These are phyloP conservation scores for Zygoascus meyerae DNA, from an alignment of 1,139 yeast genomes.

Conservation along the genomic window DNA sequence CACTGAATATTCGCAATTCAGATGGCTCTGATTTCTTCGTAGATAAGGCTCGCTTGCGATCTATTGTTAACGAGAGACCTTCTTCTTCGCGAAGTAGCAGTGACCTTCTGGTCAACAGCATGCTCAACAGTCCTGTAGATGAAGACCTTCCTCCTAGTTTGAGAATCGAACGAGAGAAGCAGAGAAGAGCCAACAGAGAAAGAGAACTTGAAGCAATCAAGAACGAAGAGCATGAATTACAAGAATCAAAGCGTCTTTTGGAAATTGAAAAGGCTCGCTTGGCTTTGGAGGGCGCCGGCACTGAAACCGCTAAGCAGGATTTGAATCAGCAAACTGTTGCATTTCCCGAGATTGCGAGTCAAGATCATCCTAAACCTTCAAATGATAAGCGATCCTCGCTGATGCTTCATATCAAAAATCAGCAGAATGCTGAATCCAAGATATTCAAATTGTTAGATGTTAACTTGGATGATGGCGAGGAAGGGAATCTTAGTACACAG, in stretches of 20 bases:
- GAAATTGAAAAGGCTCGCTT: constrained; percentile 3
- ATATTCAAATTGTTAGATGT: constrained; percentile 9
- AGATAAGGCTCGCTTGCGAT: not conserved
- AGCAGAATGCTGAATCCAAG: not conserved
- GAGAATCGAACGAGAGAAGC: constrained; percentile 9
- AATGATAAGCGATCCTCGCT: not conserved
- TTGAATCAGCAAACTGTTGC: no score
- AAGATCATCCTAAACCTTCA: not conserved
- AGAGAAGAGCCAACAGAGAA: not conserved
- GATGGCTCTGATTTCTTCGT: constrained; percentile 32
- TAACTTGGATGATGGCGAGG: constrained; percentile 7
- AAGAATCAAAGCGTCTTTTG: not conserved
- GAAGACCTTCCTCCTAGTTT: constrained; percentile 9
- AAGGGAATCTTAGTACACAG: constrained; percentile 5
- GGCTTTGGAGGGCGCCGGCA: constrained; percentile 1
- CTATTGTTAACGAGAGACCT: not conserved
- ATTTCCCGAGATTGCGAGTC: not conserved
- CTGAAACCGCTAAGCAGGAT: no score
- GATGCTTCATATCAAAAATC: not conserved
- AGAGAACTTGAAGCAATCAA: not conserved
- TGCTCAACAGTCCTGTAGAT: constrained; percentile 1
- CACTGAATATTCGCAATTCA: constrained; percentile 26
- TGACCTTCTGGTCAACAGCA: constrained; percentile 1
- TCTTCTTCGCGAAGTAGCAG: not conserved
- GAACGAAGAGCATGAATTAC: not conserved